phyloP scores from a whole-genome alignment of 495 filamentous ascomycete genomes.

The Bryoglossum gracile region DNA sequence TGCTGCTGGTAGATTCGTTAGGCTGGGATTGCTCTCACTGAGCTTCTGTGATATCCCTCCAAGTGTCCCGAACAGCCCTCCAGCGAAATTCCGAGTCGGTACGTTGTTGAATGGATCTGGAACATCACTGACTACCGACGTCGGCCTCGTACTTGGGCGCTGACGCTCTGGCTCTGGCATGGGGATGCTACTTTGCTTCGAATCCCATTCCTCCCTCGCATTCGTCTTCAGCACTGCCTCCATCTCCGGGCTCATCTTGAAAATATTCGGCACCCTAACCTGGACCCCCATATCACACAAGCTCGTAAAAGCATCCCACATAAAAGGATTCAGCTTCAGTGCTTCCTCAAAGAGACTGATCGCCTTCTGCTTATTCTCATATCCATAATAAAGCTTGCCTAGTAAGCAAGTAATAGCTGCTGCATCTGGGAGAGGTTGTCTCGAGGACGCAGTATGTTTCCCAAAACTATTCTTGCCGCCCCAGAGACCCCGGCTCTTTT shows the following conservation, averaged over 20 bases:
- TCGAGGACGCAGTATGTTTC: slow-evolving; percentile 61
- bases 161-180: slow-evolving; percentile 20
- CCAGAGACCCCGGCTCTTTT: slow-evolving; percentile 67
- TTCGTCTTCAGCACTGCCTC: slow-evolving; percentile 28
- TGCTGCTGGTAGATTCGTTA: slow-evolving; percentile 26
- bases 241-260: slow-evolving; percentile 67
- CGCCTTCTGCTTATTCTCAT: slow-evolving; percentile 74
- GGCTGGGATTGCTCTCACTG: slow-evolving; percentile 39
- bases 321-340: slow-evolving; percentile 85
- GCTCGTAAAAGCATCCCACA: slow-evolving; percentile 95
- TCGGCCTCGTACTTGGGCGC: slow-evolving; percentile 15
- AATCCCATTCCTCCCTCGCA: slow-evolving; percentile 13
- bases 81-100: slow-evolving; percentile 18
- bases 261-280: slow-evolving; percentile 75
- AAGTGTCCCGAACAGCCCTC: slow-evolving; percentile 39
- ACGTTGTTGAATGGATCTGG: slow-evolving; percentile 29
- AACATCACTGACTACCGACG: slow-evolving; percentile 15
- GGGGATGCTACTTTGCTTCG: slow-evolving; percentile 5
- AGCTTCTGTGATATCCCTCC: slow-evolving; percentile 53
- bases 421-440: slow-evolving; percentile 72
- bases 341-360: slow-evolving; percentile 79
- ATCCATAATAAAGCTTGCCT: slow-evolving; percentile 77
- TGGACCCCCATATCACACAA: slow-evolving; percentile 62
- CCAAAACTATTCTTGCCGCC: slow-evolving; percentile 62
- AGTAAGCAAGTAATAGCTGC: slow-evolving; percentile 73